Evolutionary conservation across 1,284 basidiomycete genomes (phyloP), one percentile per base, ranked within the genome.

Genomic region (Pseudozyma sp.): DNA sequence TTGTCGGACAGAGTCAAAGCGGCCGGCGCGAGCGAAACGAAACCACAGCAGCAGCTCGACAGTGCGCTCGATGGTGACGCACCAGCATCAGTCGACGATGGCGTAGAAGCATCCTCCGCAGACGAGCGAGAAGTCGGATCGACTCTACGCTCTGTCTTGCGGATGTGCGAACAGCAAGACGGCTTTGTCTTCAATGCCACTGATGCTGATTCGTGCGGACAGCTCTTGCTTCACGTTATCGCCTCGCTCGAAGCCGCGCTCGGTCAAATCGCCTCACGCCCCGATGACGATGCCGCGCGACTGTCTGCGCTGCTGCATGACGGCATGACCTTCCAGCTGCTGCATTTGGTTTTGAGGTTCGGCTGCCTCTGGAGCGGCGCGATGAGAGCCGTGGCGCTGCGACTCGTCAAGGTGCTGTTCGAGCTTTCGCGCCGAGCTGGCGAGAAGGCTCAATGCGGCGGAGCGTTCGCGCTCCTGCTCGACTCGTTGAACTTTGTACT

Each of bases 121-220:
- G 39, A 7, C 11, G 54, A 53, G 29, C 29, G n/a, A 7, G 55
- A 57, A 34, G 56, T 60, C 24, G 54, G 55, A 17, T 62, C 53
- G n/a, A 53, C 57, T 7, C 48, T 74, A 48, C 43, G 33, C 7
- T 68, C 71, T 10, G 49, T 74, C 0, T 30, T 66, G 54, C 54
- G 53, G n/a, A 66, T 74, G 67, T 69, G 62, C 56, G 63, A 63
- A 48, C 63, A 69, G 45, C 71, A 74, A 33, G 55, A 66, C 13
- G 49, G 49, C 43, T 74, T 74, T 31, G 48, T 50, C 5, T 69
- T 69, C 54, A 62, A 57, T 29, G 71, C 71, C n/a, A 65, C 71
- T n/a, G 71, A 69, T 48, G 54, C 59, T 33, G 71, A 74, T 16
- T 66, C 63, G 10, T 66, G 62, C 35, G 63, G 54, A 4, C 67